Base-by-base conservation (phyloP, 208 protist species). In the Wallacemonas sp. region DNA sequence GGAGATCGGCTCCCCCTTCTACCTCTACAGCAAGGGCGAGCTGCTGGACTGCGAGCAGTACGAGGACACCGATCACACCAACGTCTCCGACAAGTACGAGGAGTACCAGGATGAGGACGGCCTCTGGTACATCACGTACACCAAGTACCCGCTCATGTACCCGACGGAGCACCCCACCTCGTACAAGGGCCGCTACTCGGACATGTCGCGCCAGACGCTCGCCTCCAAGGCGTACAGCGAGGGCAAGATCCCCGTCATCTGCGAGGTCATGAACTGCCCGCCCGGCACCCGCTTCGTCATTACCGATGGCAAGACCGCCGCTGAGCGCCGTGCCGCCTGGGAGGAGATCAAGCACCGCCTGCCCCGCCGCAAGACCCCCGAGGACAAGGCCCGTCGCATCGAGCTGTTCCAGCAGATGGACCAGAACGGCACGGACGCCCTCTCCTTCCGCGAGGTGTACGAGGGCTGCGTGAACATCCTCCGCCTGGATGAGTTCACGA, bases 381-480 rank as follows among this genome's bases (percentile, higher is more conserved):
- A 64, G 58, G 33, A 64, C 44, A 64, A 64, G 48, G 55, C 52
- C 30, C 24, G 61, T 5, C 62, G 76, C 39, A 74, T 69, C 39
- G 76, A 72, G 2, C 69, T 86, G 39, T 86, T 86, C 56, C 52
- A 69, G 55, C 61, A 72, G 69, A 76, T 81, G 47, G 80, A 86
- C 70, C 62, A 54, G 56, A 82, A 86, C 55, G 67, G 71, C 23
- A 80, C 48, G 29, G 80, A 76, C 2, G 72, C 65, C 55, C 76
- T 86, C 29, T 74, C 58, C 23, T 70, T 80, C 49, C 67, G 54
- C 16, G 80, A 85, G 66, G 54, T 81, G 23, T 61, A 77, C 65
- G 34, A 63, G 41, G 80, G 74, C 23, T 52, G 44, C 44, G 2
- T 29, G 17, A 33, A 72, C 36, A 63, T 73, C 44, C 46, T 77